phyloP scores from a whole-genome alignment of 306 rosid species.

The Glycyrrhiza uralensis region DNA sequence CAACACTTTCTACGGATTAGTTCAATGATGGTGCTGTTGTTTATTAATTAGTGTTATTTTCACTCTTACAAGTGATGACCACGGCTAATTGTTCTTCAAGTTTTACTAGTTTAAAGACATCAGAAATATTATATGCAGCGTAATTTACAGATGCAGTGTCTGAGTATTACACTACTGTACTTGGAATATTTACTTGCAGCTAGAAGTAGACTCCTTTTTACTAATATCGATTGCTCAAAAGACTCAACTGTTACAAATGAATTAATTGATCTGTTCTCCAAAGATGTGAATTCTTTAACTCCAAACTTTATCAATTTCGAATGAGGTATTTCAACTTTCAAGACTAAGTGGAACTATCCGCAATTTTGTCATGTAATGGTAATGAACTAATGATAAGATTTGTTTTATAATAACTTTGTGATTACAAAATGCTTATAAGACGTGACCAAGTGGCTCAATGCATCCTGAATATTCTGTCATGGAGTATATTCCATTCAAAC shows the following conservation, averaged over 20 bases:
- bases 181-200: background rate
- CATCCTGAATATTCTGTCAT: conserved; percentile 11
- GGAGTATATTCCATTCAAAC: conserved; percentile 25
- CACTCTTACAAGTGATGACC: background rate
- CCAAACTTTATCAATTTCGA: background rate
- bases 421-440: conserved; percentile 6
- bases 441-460: background rate
- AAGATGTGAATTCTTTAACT: background rate
- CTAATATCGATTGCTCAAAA: background rate
- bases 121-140: background rate
- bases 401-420: conserved; percentile 8
- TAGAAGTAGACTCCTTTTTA: background rate
- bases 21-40: background rate
- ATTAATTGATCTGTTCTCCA: background rate
- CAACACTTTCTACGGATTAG: background rate
- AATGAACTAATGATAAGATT: conserved; percentile 9
- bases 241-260: background rate
- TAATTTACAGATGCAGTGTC: background rate
- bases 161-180: no score
- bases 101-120: background rate
- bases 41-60: background rate
- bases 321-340: background rate
- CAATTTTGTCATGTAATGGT: conserved; percentile 14
- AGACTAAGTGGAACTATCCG: background rate
- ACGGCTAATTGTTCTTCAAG: background rate